Evolutionary conservation across 352 stramenopile species (phyloP).

Genomic region (Peronospora destructor): DNA sequence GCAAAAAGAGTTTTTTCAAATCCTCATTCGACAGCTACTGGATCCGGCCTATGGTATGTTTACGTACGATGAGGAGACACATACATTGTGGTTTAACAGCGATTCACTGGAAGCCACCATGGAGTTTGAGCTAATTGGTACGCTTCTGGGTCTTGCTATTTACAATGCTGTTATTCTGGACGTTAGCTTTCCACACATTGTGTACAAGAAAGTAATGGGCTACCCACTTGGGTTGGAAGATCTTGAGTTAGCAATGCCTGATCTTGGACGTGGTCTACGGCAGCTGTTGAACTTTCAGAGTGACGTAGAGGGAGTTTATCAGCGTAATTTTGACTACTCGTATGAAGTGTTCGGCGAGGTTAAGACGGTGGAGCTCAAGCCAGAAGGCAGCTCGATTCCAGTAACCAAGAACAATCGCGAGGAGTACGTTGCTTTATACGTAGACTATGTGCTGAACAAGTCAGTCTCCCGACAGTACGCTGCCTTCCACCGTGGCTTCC

Average conservation of each 20-base stretch:
- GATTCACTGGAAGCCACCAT: constrained; percentile 75
- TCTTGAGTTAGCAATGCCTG: constrained; percentile 48
- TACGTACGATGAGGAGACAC: constrained; percentile 65
- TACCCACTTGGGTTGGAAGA: constrained; percentile 46
- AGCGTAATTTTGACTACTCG: constrained; percentile 73
- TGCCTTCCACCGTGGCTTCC: constrained; percentile 70
- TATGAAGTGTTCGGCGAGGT: constrained; percentile 75
- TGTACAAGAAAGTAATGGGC: constrained; percentile 82
- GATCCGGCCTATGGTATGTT: constrained; percentile 79
- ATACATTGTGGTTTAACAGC: constrained; percentile 72
- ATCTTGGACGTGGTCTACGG: constrained; percentile 53
- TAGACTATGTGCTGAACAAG: constrained; percentile 62
- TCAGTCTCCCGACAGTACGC: constrained; percentile 57
- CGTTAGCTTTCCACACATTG: constrained; percentile 67
- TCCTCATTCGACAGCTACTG: constrained; percentile 63
- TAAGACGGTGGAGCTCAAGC: constrained; percentile 73
- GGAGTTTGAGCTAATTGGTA: constrained; percentile 84
- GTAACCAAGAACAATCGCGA: constrained; percentile 60
- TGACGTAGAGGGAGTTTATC: constrained; percentile 62
- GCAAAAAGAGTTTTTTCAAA: constrained; percentile 82
- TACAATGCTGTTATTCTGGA: constrained; percentile 85
- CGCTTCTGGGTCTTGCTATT: constrained; percentile 70
- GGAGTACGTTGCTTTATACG: constrained; percentile 71
- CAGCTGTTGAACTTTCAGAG: constrained; percentile 64
- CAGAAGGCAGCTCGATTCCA: constrained; percentile 43